Conservation (phyloP, 163 green algal species). For the Chlorella variabilis region DNA sequence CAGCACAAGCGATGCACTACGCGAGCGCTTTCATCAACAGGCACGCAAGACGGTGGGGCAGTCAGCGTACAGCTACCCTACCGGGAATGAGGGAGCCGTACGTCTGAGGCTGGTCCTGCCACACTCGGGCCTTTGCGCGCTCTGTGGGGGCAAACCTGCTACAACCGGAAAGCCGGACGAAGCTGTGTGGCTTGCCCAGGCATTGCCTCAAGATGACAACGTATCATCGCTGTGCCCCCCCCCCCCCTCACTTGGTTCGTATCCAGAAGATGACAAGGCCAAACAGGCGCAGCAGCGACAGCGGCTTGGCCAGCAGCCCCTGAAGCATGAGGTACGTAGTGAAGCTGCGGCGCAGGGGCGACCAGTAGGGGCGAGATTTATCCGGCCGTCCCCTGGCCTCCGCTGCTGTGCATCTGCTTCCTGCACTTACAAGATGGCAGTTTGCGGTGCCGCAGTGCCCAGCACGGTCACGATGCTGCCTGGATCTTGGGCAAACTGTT, state of each 20-base stretch:
- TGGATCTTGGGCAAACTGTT: neutral
- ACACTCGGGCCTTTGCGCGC: constrained; percentile 60
- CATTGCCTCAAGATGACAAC: too few species aligned
- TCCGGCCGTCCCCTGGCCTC: too few species aligned
- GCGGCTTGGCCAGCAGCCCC: constrained; percentile 39
- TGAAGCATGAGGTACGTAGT: constrained; percentile 25
- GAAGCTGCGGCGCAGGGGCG: constrained; percentile 5
- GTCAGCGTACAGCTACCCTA: neutral
- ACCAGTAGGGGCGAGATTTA: neutral
- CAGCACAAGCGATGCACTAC: too few species aligned
- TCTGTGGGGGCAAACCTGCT: constrained; percentile 59
- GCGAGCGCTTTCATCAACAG: too few species aligned
- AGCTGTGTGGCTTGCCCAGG: too few species aligned
- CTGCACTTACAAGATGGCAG: constrained; percentile 69
- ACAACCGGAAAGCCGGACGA: too few species aligned
- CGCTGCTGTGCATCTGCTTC: too few species aligned
- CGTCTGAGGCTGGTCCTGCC: constrained; percentile 58
- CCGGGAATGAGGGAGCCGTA: constrained; percentile 13
- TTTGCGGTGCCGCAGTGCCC: constrained; percentile 69
- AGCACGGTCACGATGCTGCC: constrained; percentile 65
- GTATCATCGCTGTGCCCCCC: too few species aligned
- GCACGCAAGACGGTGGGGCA: too few species aligned
- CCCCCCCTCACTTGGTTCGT: constrained; percentile 30
- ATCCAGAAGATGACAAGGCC: constrained; percentile 65
- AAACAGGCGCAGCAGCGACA: constrained; percentile 41